Evolutionary conservation across 2,329 filamentous ascomycete species (phyloP), one percentile per base, ranked within the genome.

Genomic region (Botrytis squamosa): DNA sequence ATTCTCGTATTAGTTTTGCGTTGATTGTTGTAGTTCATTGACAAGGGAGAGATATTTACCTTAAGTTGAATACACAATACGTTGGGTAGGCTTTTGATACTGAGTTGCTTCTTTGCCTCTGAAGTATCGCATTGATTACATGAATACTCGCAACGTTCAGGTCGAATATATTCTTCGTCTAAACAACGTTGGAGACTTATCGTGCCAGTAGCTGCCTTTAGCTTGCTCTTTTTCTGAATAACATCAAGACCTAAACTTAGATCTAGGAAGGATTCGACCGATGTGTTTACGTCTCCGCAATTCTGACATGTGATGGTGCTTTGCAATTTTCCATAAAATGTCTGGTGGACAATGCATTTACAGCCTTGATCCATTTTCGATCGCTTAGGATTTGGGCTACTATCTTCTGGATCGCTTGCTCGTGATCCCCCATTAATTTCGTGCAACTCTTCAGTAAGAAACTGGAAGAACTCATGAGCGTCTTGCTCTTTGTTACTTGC

Each of bases 401-500:
- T 68, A 18, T 79, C 78, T 57, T 79, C 77, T 18, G 71, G 62
- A 38, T 76, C 73, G 42, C 74, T 65, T 29, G 74, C 73, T 86
- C 88, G 75, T 85, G 87, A 69, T 81, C 87, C 81, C 87, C 89
- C 44, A 78, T 95, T 96, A 59, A 94, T 88, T 80, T 92, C 90
- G 81, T 98, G 95, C 25, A 99, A 87, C 79, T 96, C 93, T 84
- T 98, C 95, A 52, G 97, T 92, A 49, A 98, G 88, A 80, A 97
- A 98, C 81, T 97, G 94, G 82, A 98, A 97, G 83, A 97, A 98
- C 82, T 98, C 95, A 81, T 98, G 95, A 0, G 95, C 95, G 81
- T 98, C 95, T 84, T 98, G 95, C 83, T 98, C 95, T 79, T 95
- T 93, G 79, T 97, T 97, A 18, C 95, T 96, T 2, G 95, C 93